Base-by-base conservation (phyloP, 1,284 basidiomycete species). In the Apiotrichum montevideense region DNA sequence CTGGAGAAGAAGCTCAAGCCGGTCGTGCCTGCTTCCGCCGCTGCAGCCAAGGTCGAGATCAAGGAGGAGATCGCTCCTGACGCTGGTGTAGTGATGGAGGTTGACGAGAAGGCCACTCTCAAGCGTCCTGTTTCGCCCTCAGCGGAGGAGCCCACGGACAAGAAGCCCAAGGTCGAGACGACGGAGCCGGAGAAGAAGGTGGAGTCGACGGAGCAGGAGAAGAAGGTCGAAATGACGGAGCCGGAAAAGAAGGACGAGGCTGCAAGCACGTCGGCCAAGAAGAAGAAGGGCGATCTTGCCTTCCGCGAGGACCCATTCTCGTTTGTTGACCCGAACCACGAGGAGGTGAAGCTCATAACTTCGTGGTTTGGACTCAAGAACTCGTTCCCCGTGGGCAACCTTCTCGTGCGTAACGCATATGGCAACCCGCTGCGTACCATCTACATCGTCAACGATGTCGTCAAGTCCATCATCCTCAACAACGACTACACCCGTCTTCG, bases 241-340 rank as follows among this genome's bases (percentile, higher is more conserved):
- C 29, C 29, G 29, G 29, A 29, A 29, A 29, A 29, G 29, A 29
- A 29, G 29, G 29, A 29, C 29, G 29, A 29, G 29, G 29, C 29
- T 29, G 42, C 46, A 9, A 55, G 54, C 42, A 52, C 60, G 42
- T 41, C 52, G 6, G 41, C 49, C 10, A 75, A 73, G 66, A 69
- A 69, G 61, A 76, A 78, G 34, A 77, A 77, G 54, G 63, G 73
- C 33, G 78, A 79, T 56, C 83, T 63, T 21, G 55, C 56, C 8
- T 96, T 92, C 81, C 92, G 87, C 71, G 94, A 97, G 74, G 88
- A 90, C 71, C 92, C 93, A 0, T 95, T 88, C 74, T 89, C 86
- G 0, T 93, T 88, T 77, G 78, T 96, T 35, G 75, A 83, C 10
- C 79, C 83, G 0, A 79, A 85, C 57, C 87, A 94, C 70, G 84